phyloP scores from a whole-genome alignment of 2,329 filamentous ascomycete species.

The Epichloe coenophiala region DNA sequence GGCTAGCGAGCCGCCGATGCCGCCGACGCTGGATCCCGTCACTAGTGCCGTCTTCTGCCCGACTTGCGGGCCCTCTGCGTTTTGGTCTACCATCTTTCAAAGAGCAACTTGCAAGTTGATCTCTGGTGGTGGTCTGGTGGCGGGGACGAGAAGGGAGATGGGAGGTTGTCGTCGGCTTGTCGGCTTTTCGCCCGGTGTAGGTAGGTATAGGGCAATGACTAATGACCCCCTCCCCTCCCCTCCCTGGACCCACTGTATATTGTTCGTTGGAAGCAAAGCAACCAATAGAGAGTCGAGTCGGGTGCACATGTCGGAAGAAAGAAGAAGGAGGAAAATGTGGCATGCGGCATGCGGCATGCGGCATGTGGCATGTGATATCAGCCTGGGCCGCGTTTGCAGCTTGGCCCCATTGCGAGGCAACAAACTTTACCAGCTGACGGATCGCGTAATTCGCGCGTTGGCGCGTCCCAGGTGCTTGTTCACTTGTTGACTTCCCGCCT shows the following conservation, averaged over 20 bases:
- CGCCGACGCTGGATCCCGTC: conserved; percentile 8
- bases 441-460: not conserved
- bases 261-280: too few relatives aligned
- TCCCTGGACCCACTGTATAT: too few relatives aligned
- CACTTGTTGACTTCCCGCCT: not conserved
- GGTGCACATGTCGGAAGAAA: too few relatives aligned
- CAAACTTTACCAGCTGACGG: too few relatives aligned
- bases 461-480: not conserved
- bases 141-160: too few relatives aligned
- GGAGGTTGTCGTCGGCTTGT: too few relatives aligned
- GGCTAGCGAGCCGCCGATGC: conserved; percentile 16
- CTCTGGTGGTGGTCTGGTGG: not conserved
- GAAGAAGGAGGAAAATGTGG: not conserved
- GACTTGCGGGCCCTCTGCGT: not conserved
- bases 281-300: too few relatives aligned
- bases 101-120: not conserved
- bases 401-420: too few relatives aligned
- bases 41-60: conserved; percentile 3
- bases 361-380: not conserved
- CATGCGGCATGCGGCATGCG: too few relatives aligned
- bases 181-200: too few relatives aligned
- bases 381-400: not conserved
- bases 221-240: too few relatives aligned
- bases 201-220: too few relatives aligned
- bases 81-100: not conserved